Base-by-base conservation (phyloP, 2,329 filamentous ascomycete species). In the Pseudogymnoascus sp. region DNA sequence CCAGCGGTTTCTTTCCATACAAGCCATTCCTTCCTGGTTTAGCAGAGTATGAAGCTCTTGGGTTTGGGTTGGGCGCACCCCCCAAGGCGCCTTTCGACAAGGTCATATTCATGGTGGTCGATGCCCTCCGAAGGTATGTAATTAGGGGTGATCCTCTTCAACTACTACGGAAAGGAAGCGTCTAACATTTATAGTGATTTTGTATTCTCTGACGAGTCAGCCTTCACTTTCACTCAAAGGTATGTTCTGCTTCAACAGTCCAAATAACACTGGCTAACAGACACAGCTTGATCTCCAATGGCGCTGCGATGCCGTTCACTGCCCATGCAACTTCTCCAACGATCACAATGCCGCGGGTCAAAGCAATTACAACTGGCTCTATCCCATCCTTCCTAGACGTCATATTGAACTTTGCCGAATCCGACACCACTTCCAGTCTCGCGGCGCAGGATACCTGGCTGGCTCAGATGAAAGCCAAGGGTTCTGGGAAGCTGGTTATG, bases 341-440 rank as follows among this genome's bases (percentile, higher is more conserved):
- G 6, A 93, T 99, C 67, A 99, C 95, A 16, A 98, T 99, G 95
- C 95, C 95, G 45, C 88, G 93, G 67, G 87, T 99, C 71, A 99
- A 99, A 78, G 92, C 95, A 60, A 92, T 99, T 68, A 99, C 95
- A 0, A 98, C 95, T 1, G 95, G 95, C 66, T 97, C 93, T 1
- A 95, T 96, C n/a, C 95, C 95, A 2, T 98, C 93, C 1, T 99
- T 99, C 75, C 85, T 98, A 66, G 95, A 99, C 75, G 89, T 97
- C 14, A 96, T 99, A 67, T 83, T 99, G 65, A 99, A 98, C 73
- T 91, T 99, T 74, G 91, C 96, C 68, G 95, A 99, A 77, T 92
- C 88, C 16, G 95, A 99, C 74, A 93, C 91, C 2, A 89, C 90
- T 13, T 96, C 95, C 0, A 93, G 90, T 2, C 83, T 99, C 23